phyloP scores from a whole-genome alignment of 345 rosid species.

The Nephelium lappaceum region DNA sequence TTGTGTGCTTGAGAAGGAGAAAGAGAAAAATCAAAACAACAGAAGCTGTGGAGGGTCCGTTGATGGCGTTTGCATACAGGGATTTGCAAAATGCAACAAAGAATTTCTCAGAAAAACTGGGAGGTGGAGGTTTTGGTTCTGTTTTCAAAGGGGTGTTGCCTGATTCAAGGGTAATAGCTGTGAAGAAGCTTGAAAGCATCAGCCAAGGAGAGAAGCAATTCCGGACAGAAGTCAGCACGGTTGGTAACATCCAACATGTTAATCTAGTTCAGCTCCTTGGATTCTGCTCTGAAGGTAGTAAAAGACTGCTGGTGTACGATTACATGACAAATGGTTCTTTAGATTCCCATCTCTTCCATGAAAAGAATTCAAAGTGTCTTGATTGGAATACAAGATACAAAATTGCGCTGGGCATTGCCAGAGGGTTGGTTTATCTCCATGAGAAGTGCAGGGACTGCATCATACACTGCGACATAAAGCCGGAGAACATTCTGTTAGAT shows the following conservation, averaged over 20 bases:
- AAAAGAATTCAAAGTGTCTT: conserved; percentile 18
- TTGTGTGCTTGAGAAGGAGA: conserved; percentile 39
- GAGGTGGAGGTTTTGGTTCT: conserved; percentile 90
- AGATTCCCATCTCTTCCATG: conserved; percentile 14
- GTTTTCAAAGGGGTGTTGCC: conserved; percentile 76
- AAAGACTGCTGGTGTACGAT: conserved; percentile 24
- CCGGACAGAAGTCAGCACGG: conserved; percentile 72
- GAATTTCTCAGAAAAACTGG: conserved; percentile 77
- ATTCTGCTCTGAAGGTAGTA: conserved; percentile 71
- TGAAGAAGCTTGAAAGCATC: conserved; percentile 79
- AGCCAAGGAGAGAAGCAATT: conserved; percentile 93
- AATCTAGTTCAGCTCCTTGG: conserved; percentile 84
- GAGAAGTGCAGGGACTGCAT: conserved; percentile 20
- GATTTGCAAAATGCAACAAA: conserved; percentile 69
- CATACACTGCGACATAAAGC: conserved; percentile 67
- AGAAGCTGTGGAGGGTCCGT: conserved; percentile 57
- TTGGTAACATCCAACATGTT: conserved; percentile 79
- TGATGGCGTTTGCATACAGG: conserved; percentile 63
- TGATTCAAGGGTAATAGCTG: conserved; percentile 65
- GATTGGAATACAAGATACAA: conserved; percentile 67
- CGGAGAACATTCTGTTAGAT: conserved; percentile 79
- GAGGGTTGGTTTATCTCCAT: conserved; percentile 67
- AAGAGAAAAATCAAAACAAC: conserved; percentile 29
- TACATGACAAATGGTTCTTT: conserved; percentile 27
- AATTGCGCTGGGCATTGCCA: conserved; percentile 71